These are phyloP conservation scores for Warburgia ugandensis DNA, from an alignment of 164 flowering plant species.

Conservation along the genomic window DNA sequence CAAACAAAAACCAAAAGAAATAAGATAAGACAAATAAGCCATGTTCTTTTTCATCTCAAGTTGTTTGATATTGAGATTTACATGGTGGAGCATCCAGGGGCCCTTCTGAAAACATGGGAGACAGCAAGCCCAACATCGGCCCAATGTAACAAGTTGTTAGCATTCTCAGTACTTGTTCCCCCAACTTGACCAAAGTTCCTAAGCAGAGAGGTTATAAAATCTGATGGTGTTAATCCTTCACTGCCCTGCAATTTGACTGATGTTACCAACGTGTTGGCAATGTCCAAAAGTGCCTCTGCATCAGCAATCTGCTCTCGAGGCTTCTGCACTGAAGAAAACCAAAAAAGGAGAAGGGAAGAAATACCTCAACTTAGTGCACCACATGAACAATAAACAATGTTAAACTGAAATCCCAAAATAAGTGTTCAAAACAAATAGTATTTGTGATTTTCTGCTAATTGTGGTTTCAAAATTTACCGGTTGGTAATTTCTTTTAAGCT, in stretches of 20 bases:
- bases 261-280: slow-evolving; percentile 50
- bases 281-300: slow-evolving; percentile 80
- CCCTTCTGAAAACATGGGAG: slow-evolving; percentile 38
- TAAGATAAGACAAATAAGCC: no score
- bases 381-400: no score
- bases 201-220: slow-evolving; percentile 46
- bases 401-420: no score
- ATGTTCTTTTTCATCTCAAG: not conserved
- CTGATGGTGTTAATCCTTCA: slow-evolving; percentile 60
- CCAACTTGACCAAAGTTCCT: slow-evolving; percentile 34
- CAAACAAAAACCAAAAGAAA: slow-evolving; percentile 2
- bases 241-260: slow-evolving; percentile 46
- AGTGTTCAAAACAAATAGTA: no score
- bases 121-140: slow-evolving; percentile 50
- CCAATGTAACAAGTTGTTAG: slow-evolving; percentile 40
- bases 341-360: no score
- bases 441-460: no score
- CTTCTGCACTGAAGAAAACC: slow-evolving; percentile 47
- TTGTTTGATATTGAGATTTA: slow-evolving; percentile 14
- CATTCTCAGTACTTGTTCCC: slow-evolving; percentile 18
- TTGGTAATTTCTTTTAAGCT: no score
- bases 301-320: slow-evolving; percentile 96
- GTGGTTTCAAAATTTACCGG: no score
- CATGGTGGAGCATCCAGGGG: slow-evolving; percentile 62
- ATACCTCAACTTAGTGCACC: no score